Base-by-base conservation (phyloP, 768 basidiomycete species). In the Hydnomerulius pinastri region DNA sequence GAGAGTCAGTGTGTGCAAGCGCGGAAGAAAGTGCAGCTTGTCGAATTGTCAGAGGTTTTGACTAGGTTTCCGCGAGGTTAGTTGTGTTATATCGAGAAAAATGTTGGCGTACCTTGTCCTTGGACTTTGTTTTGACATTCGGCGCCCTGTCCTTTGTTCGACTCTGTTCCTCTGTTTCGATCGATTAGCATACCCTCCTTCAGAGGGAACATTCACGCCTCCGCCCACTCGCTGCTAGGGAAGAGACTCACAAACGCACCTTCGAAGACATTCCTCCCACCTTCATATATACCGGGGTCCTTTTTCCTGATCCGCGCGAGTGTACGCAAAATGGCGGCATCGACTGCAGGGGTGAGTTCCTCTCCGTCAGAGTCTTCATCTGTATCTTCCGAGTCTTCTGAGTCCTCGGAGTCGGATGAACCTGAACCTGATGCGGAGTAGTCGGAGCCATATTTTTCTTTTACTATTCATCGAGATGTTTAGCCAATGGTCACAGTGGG, bases 351-450 rank as follows among this genome's bases (percentile, higher is more conserved):
- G 0, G 95, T 98, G 43, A 98, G 80, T 65, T 98, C 91, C 58
- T 92, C 92, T 12, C 94, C 97, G 50, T 96, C 90, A 62, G 94
- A 90, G 65, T 98, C 95, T 64, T 98, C 95, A 60, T 92, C 90
- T 36, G 82, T 86, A 24, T 80, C 79, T 63, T 92, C 89, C 0
- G 86, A 88, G 2, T 78, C 82, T 15, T 75, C 75, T 1, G 73
- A 77, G 17, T 71, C 71, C 11, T 77, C 75, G 0, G 20, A 23
- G 5, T 47, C 54, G 17, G 55, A 54, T n/a, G 48, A 37, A 20
- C 50, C 53, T n/a, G 48, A 37, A 20, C 50, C 53, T 4, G 58
- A 51, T 4, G 13, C 51, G 29, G 85, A 83, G 32, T 71, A 72
- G 62, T 90, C 87, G 0, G 87, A 88, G 18, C 90, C 88, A 66